Base-by-base conservation (phyloP, 2,329 filamentous ascomycete species). In the Microsporum audouinii region DNA sequence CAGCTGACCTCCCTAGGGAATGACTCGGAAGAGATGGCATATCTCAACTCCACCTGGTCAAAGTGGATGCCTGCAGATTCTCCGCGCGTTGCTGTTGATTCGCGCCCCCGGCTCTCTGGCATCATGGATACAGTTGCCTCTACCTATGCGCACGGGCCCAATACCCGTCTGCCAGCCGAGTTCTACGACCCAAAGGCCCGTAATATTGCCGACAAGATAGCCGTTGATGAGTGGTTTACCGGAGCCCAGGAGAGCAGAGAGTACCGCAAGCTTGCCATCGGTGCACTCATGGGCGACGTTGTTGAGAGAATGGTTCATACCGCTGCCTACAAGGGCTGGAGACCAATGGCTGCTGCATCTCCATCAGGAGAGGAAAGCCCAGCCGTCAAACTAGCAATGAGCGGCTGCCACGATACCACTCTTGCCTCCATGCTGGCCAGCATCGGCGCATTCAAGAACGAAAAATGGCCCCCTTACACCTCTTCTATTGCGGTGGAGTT, bases 51-150 rank as follows among this genome's bases (percentile, higher is more conserved):
- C 63, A 76, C 88, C 62, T 84, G 91, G 60, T 85, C 87, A 39
- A 90, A 88, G 72, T 95, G 88, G 84, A 95, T 97, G 88, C 89
- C 90, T 0, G 80, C 84, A 5, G 80, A 80, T 39, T 80, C 79
- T 34, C 82, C 82, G 8, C 80, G 81, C 43, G 85, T 96, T 6
- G 88, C 88, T 31, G 89, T 97, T 6, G 91, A 96, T 72, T 86
- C 86, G 0, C 86, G 87, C 63, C 94, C 94, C 0, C 82, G 91
- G 51, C 79, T 97, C 10, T 91, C 86, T 4, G 94, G 94, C 59
- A 87, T 99, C 68, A 90, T 95, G 88, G 94, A 99, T 75, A 94
- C 89, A 0, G 82, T 97, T 69, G 97, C 96, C 71, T 84, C 89
- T 5, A 95, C 90, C 0, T 79, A 88, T 10, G 92, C 91, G 1